Base-by-base conservation (phyloP, 257 asterid species). In the Cinchona pubescens region DNA sequence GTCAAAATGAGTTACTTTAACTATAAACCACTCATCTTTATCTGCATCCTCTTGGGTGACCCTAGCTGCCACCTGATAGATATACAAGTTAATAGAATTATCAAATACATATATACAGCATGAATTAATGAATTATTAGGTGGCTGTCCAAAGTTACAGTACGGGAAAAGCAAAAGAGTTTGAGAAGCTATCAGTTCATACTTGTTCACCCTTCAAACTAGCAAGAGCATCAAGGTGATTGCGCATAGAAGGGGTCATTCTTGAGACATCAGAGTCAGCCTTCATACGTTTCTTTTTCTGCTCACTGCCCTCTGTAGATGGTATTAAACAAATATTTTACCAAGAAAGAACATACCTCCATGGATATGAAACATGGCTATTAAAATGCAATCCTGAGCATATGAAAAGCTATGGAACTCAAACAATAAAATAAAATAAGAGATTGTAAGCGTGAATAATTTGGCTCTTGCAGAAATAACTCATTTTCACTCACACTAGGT, bases 21-120 rank as follows among this genome's bases (percentile, higher is more conserved):
- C 98, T 74, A 95, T 92, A 76, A 95, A 82, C 99, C 98, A 95
- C 82, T 92, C 99, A 74, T 95, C 97, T 79, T 95, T 95, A 67
- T 88, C 96, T 34, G 91, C 88, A 75, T 90, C 97, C 78, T 90
- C 99, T 84, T 86, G 96, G 66, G 84, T 85, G 78, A 95, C 92
- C 88, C 92, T 91, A 71, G 98, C 98, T 63, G 99, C 98, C 69
- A 95, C 99, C 99, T 92, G 83, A 74, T 72, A 43, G 25, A 53
- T 21, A 74, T 32, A 76, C 51, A 72, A 46, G 40, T 67, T 69
- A 61, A 46, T 62, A 78, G 16, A 56, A 58, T 65, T 65, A 62
- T 18, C 42, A 34, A 29, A 75, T 42, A 42, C 37, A 3, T 11
- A 16, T 14, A 23, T n/a, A 19, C 23, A 21, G 48, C 14, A 25